Base-by-base conservation (phyloP, 176 grass and related monocot genomes). In the Cenchrus fungigraminus region DNA sequence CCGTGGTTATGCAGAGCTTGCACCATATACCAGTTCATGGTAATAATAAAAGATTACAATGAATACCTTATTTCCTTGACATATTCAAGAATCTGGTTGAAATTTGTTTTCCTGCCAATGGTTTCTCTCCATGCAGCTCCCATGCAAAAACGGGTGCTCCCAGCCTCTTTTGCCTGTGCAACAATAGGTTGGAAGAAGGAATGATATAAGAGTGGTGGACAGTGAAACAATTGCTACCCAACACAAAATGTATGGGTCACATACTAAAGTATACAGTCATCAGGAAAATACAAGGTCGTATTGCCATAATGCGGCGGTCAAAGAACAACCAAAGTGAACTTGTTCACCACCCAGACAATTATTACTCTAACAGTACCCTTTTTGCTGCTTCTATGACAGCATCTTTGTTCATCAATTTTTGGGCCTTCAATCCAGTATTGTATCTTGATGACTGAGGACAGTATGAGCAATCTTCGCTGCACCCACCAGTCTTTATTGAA, bases 61-160 rank as follows among this genome's bases (percentile, higher is more conserved):
- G 13, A 81, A 71, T 87, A 99, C 97, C 97, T 99, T 91, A 99
- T 99, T 81, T 99, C 94, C 68, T 96, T 96, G 71, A 99, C 94
- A 82, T 99, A 99, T 88, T 97, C 97, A 82, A 99, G 94, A 67
- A 99, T 94, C 74, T 99, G 97, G 57, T 90, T 96, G 76, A 99
- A 99, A 77, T 99, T 96, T 88, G 97, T 94, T 85, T 99, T 99
- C 83, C 97, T 93, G 64, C 97, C 97, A 5, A 97, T 74, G 9
- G 94, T 99, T 53, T 99, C 97, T 79, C 97, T 92, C 97, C 97
- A 97, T 42, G 97, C 94, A 2, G 97, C 90, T 84, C 97, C 97
- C 97, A 99, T 99, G 88, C 97, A 99, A 87, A 99, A 99, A 9
- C 97, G 88, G 31, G 97, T 99, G 84, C 97, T 94, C 28, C 97